phyloP scores from a whole-genome alignment of 805 yeast species.

The Sungouiella thailandica region DNA sequence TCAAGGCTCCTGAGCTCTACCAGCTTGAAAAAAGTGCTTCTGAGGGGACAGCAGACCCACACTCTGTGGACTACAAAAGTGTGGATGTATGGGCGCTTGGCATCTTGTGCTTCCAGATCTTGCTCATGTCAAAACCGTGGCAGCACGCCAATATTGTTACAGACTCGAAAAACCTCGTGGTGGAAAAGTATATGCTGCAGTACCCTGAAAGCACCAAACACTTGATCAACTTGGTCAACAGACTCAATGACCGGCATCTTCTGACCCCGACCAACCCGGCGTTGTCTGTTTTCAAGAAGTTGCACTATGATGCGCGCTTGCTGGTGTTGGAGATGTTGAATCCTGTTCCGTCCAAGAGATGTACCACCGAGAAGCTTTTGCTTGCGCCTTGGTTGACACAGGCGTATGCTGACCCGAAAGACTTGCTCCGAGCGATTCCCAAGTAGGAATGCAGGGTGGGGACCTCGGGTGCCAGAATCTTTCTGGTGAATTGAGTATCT shows the following conservation, averaged over 20 bases:
- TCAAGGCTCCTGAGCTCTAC: slow-evolving; percentile 51
- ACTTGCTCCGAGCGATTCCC: slow-evolving; percentile 16
- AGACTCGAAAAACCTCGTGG: slow-evolving; percentile 17
- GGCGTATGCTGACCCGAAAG: slow-evolving; percentile 36
- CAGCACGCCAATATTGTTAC: slow-evolving; percentile 24
- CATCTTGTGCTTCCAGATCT: slow-evolving; percentile 42
- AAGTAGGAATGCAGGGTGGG: too few species aligned
- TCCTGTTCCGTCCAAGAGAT: slow-evolving; percentile 24
- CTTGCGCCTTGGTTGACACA: slow-evolving; percentile 34
- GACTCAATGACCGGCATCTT: slow-evolving; percentile 19
- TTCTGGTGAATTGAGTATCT: background rate
- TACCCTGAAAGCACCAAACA: slow-evolving; percentile 24
- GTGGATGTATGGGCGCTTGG: slow-evolving; percentile 53
- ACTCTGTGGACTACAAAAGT: slow-evolving; percentile 23
- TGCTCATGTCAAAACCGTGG: slow-evolving; percentile 47
- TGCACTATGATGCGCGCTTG: slow-evolving; percentile 35
- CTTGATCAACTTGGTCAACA: slow-evolving; percentile 19
- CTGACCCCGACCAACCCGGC: slow-evolving; percentile 25
- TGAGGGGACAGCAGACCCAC: background rate
- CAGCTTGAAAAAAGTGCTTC: slow-evolving; percentile 15
- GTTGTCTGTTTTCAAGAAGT: slow-evolving; percentile 26
- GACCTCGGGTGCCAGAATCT: too few species aligned
- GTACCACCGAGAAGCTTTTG: slow-evolving; percentile 18
- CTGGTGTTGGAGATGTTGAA: slow-evolving; percentile 29
- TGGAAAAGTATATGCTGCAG: slow-evolving; percentile 18